A percentile compares a stretch with the other conserved stretches of the same genome.
These are phyloP conservation scores for Yamadazyma membranifaciens DNA, from an alignment of 1,139 yeast genomes.

Conservation along the genomic window DNA sequence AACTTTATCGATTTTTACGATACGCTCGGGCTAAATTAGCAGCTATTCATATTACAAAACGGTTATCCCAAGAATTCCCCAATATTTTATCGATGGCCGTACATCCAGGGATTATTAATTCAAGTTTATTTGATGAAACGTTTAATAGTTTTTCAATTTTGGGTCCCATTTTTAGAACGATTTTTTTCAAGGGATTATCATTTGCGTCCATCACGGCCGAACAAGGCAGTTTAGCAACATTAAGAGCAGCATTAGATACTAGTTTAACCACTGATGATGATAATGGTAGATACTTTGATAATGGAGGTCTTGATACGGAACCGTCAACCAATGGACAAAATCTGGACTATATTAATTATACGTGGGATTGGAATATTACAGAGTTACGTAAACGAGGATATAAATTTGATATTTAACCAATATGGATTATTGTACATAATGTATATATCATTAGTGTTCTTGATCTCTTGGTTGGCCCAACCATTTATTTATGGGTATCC, in stretches of 20 bases:
- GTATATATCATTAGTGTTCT: too few relatives aligned
- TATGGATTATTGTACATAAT: too few relatives aligned
- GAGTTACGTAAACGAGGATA: slow-evolving; percentile 25
- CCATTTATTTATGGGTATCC: too few relatives aligned
- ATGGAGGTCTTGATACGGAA: slow-evolving; percentile 31
- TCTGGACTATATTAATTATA: slow-evolving; percentile 20
- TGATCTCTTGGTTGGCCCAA: too few relatives aligned
- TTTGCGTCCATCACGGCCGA: slow-evolving; percentile 30
- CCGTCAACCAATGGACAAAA: slow-evolving; percentile 27
- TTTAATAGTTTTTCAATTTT: slow-evolving; percentile 11
- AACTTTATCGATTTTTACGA: slow-evolving; percentile 29
- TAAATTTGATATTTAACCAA: slow-evolving; percentile 6
- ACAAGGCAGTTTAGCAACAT: slow-evolving; percentile 35
- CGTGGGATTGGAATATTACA: slow-evolving; percentile 32
- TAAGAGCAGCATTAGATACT: slow-evolving; percentile 35
- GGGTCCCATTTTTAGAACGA: slow-evolving; percentile 20
- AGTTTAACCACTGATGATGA: slow-evolving; percentile 22
- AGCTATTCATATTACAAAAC: slow-evolving; percentile 29
- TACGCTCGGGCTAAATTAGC: slow-evolving; percentile 38
- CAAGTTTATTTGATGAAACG: slow-evolving; percentile 30
- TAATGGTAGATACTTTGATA: slow-evolving; percentile 33
- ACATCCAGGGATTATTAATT: slow-evolving; percentile 44
- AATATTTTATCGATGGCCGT: slow-evolving; percentile 32
- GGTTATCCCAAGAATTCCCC: slow-evolving; percentile 29
- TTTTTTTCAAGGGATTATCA: slow-evolving; percentile 15